phyloP scores from a whole-genome alignment of 139 green algal genomes.

The Tetradesmus obliquus region DNA sequence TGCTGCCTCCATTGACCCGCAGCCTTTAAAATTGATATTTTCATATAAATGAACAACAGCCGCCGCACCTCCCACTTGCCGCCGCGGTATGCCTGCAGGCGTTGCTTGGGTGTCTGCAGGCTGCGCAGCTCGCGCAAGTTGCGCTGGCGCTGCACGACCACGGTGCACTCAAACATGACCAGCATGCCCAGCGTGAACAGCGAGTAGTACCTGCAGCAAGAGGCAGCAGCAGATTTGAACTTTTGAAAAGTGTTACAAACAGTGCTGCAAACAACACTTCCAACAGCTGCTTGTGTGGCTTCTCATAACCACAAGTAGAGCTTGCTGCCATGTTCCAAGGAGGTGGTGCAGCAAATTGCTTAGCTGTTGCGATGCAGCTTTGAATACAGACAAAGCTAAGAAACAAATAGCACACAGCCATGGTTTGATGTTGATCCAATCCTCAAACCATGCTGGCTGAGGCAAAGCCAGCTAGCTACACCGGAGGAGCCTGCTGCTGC shows the following conservation, averaged over 20 bases:
- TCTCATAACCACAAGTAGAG: too few species aligned
- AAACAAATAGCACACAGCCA: background rate
- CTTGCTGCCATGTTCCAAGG: too few species aligned
- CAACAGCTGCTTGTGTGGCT: background rate
- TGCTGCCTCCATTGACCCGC: too few species aligned
- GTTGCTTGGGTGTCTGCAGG: constrained; percentile 85
- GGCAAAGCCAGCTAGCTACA: constrained; percentile 22
- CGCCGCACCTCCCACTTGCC: constrained; percentile 42
- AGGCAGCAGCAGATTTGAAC: constrained; percentile 67
- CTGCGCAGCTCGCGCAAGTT: constrained; percentile 90
- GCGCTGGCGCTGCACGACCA: constrained; percentile 88
- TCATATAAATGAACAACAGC: background rate
- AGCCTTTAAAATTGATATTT: too few species aligned
- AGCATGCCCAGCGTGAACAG: constrained; percentile 99
- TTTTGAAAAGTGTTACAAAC: constrained; percentile 48
- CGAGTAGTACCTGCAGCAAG: constrained; percentile 92
- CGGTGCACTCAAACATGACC: constrained; percentile 97
- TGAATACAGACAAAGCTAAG: too few species aligned
- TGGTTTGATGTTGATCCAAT: constrained; percentile 3
- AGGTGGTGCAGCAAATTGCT: too few species aligned
- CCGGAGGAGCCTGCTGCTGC: constrained; percentile 23
- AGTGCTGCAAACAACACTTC: constrained; percentile 38
- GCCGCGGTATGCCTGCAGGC: constrained; percentile 58
- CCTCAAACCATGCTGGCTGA: constrained; percentile 31
- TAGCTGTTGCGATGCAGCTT: too few species aligned